A percentile compares a stretch with the other conserved stretches of the same genome.
Evolutionary conservation across 2,329 filamentous ascomycete genomes (phyloP).

Genomic region (Colletotrichum karsti): DNA sequence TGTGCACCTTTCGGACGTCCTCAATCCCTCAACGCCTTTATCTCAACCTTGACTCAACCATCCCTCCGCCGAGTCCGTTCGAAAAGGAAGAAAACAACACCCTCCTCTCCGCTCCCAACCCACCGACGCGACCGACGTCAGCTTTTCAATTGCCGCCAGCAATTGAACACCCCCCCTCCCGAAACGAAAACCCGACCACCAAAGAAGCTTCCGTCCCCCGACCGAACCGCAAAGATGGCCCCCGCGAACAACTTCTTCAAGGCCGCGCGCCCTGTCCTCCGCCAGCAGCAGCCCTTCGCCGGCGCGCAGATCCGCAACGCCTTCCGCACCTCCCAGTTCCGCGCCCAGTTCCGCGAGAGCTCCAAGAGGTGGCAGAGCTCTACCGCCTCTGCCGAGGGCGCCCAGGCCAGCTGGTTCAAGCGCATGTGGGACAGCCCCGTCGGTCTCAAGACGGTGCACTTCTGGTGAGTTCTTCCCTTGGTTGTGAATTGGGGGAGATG

Average conservation of each 20-base stretch:
- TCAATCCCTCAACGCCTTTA: conserved; percentile 23
- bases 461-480: conserved; percentile 72
- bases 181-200: not conserved
- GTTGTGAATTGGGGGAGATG: too few relatives aligned
- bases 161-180: not conserved
- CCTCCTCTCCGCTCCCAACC: conserved; percentile 16
- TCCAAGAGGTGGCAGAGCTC: conserved; percentile 77
- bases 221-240: conserved; percentile 42
- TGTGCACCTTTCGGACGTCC: conserved; percentile 21
- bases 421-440: conserved; percentile 85
- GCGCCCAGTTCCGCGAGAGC: conserved; percentile 49
- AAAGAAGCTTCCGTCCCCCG: not conserved
- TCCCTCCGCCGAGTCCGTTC: conserved; percentile 1
- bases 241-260: conserved; percentile 60
- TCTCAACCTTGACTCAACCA: conserved; percentile 26
- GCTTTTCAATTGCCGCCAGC: not conserved
- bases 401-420: conserved; percentile 69
- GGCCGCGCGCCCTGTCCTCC: conserved; percentile 64
- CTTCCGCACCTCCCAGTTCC: conserved; percentile 55
- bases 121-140: not conserved
- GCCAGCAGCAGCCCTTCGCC: conserved; percentile 61
- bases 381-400: conserved; percentile 56
- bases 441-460: conserved; percentile 94
- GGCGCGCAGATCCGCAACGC: conserved; percentile 62
- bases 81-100: not conserved